These are phyloP conservation scores for Aegilops sharonensis DNA, from an alignment of 176 grass and related monocot species.

Conservation along the genomic window DNA sequence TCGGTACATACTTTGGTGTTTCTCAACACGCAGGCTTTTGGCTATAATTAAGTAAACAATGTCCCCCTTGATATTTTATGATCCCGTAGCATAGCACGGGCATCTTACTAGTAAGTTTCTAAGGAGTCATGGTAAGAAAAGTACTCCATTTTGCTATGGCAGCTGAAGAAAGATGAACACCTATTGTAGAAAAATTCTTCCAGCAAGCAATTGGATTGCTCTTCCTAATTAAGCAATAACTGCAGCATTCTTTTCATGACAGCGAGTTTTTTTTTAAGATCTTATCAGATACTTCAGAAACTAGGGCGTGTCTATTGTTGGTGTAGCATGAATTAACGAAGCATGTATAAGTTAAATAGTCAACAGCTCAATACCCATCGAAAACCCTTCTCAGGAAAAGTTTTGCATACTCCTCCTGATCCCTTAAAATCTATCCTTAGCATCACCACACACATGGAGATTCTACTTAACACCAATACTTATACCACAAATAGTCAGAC, in stretches of 20 bases:
- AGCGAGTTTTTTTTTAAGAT: constrained; percentile 45
- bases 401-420: constrained; percentile 55
- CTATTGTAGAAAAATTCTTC: not conserved
- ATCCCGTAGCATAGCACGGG: too few relatives aligned
- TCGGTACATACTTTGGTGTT: too few relatives aligned
- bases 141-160: not conserved
- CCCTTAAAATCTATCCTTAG: constrained; percentile 43
- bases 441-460: constrained; percentile 24
- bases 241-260: constrained; percentile 30
- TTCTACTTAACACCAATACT: constrained; percentile 26
- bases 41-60: too few relatives aligned
- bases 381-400: constrained; percentile 69
- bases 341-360: constrained; percentile 53
- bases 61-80: too few relatives aligned
- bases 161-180: not conserved
- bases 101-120: not conserved
- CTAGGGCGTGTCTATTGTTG: constrained; percentile 59
- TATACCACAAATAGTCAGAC: too few relatives aligned
- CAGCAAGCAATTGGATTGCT: not conserved
- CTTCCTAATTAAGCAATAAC: constrained; percentile 43
- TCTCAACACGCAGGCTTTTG: too few relatives aligned
- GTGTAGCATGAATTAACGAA: constrained; percentile 72
- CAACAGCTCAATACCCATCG: constrained; percentile 53
- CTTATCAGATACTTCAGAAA: constrained; percentile 74
- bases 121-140: constrained; percentile 2